Conservation (phyloP, 108 stramenopile species). For the Fistulifera solaris region DNA sequence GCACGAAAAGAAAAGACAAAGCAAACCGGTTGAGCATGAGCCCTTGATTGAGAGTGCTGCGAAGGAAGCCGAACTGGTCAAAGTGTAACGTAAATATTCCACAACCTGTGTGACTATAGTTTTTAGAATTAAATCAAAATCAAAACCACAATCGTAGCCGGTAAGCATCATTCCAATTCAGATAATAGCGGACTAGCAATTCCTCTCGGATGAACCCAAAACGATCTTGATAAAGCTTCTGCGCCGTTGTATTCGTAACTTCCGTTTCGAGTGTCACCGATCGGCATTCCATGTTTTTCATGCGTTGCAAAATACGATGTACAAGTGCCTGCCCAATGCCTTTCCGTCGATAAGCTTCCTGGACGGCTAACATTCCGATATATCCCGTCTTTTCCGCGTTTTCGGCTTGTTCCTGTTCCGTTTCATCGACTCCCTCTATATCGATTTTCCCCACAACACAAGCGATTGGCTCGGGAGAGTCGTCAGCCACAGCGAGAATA, state of each 20-base stretch:
- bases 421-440: slow-evolving; percentile 13
- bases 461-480: slow-evolving; percentile 51
- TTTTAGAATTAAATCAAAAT: too few species aligned
- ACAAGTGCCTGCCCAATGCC: slow-evolving; percentile 76
- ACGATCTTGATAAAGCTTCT: slow-evolving; percentile 66
- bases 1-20: slow-evolving; percentile 2
- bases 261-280: slow-evolving; percentile 71
- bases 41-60: not conserved
- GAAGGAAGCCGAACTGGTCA: too few species aligned
- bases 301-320: slow-evolving; percentile 49
- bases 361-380: slow-evolving; percentile 83
- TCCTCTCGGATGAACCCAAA: slow-evolving; percentile 83
- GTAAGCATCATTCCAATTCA: slow-evolving; percentile 84
- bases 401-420: slow-evolving; percentile 3
- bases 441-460: slow-evolving; percentile 87
- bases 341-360: slow-evolving; percentile 49
- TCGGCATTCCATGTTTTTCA: slow-evolving; percentile 26
- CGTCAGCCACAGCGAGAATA: slow-evolving; percentile 61
- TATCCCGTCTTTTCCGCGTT: slow-evolving; percentile 28
- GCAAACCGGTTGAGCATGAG: not conserved
- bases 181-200: slow-evolving; percentile 72
- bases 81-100: too few species aligned
- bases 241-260: slow-evolving; percentile 63
- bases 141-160: slow-evolving; percentile 73
- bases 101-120: too few species aligned